These are phyloP conservation scores for Phytophthora sp. DNA, from an alignment of 352 stramenopile genomes.

Conservation along the genomic window DNA sequence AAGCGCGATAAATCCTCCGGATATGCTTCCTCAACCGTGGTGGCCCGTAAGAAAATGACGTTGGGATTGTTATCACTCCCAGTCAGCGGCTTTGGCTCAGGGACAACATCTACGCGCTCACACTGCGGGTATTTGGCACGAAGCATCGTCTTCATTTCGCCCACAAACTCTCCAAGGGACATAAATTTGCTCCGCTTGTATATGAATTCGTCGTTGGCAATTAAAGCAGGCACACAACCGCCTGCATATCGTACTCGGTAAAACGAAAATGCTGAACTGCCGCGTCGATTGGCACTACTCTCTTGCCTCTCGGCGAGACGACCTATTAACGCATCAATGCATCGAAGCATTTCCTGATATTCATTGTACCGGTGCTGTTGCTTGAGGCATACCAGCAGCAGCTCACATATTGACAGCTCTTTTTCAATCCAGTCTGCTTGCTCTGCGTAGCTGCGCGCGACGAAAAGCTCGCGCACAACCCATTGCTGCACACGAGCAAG, in stretches of 20 bases:
- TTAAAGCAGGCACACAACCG: slow-evolving; percentile 53
- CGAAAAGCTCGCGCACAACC: slow-evolving; percentile 46
- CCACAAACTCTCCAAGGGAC: slow-evolving; percentile 70
- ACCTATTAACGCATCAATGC: slow-evolving; percentile 40
- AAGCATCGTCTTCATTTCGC: slow-evolving; percentile 66
- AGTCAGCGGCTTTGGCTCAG: slow-evolving; percentile 53
- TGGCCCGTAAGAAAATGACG: slow-evolving; percentile 68
- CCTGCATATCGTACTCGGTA: slow-evolving; percentile 64
- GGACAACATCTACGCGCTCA: slow-evolving; percentile 64
- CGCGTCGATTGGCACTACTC: slow-evolving; percentile 4
- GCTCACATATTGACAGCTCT: slow-evolving; percentile 63
- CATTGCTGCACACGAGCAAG: slow-evolving; percentile 30
- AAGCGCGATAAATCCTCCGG: slow-evolving; percentile 11
- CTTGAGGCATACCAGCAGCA: slow-evolving; percentile 46
- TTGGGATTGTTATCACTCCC: slow-evolving; percentile 50
- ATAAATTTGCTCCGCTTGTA: slow-evolving; percentile 78
- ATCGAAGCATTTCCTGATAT: slow-evolving; percentile 57
- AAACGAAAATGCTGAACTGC: slow-evolving; percentile 40
- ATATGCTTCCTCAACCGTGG: slow-evolving; percentile 36
- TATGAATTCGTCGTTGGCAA: slow-evolving; percentile 62
- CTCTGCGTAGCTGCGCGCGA: slow-evolving; percentile 46
- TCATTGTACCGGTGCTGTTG: slow-evolving; percentile 40
- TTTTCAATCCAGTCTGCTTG: slow-evolving; percentile 56
- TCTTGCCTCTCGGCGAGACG: slow-evolving; percentile 38
- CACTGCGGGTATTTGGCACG: slow-evolving; percentile 56